Conservation (phyloP, 202 grass and related monocot genomes). For the Brachypodium distachyon region DNA sequence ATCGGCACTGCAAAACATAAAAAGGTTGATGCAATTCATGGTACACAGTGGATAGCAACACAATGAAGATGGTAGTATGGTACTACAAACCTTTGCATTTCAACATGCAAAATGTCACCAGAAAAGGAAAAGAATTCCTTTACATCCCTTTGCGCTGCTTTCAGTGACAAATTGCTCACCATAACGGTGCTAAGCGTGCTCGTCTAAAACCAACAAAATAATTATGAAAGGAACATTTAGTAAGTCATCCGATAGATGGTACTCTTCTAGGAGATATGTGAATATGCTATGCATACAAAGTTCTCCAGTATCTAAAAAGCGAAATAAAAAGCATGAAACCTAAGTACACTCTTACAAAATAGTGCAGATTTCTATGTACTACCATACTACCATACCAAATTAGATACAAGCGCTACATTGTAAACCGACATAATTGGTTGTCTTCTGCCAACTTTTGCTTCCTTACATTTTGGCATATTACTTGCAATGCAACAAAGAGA, state of each 20-base stretch:
- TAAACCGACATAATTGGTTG: background rate
- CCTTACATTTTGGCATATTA: no score
- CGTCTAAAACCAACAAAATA: constrained; percentile 40
- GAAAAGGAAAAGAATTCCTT: constrained; percentile 97
- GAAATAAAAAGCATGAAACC: background rate
- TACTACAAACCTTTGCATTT: constrained; percentile 64
- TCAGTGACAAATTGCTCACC: constrained; percentile 81
- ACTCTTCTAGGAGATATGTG: background rate
- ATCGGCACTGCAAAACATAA: constrained; percentile 44
- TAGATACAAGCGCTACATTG: background rate
- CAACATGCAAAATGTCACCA: constrained; percentile 69
- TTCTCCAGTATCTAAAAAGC: background rate
- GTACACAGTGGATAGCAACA: background rate
- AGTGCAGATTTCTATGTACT: background rate
- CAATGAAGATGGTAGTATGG: background rate
- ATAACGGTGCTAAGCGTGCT: constrained; percentile 58
- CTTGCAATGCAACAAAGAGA: background rate
- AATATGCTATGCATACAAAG: background rate
- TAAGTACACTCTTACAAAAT: background rate
- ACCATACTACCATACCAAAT: background rate
- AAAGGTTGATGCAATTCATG: background rate
- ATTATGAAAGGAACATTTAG: background rate
- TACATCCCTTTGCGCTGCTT: constrained; percentile 63
- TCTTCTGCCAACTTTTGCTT: background rate
- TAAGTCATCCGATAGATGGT: background rate